phyloP scores from a whole-genome alignment of 805 yeast species.

The Wickerhamiella parazyma region DNA sequence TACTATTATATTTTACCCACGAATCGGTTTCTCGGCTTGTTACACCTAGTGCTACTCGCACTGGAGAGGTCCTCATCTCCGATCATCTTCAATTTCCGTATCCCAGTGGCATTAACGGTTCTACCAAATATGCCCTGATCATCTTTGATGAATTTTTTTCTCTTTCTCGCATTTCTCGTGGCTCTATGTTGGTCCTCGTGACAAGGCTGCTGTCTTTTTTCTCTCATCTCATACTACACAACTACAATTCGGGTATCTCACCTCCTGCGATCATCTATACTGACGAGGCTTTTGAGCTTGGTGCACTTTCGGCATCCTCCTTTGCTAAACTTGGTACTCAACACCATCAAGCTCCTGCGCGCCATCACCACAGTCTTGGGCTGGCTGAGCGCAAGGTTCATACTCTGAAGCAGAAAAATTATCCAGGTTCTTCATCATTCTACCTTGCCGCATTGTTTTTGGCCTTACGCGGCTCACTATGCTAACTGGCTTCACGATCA shows the following conservation, averaged over 20 bases:
- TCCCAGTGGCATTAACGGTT: too few species aligned
- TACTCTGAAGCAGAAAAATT: neutral
- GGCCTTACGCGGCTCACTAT: neutral
- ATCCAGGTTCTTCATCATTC: neutral
- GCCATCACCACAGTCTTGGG: neutral
- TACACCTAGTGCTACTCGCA: too few species aligned
- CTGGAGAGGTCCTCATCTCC: too few species aligned
- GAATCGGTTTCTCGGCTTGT: too few species aligned
- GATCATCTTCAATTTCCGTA: too few species aligned
- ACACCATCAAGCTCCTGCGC: neutral
- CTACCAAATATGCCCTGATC: conserved; percentile 1
- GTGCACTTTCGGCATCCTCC: too few species aligned
- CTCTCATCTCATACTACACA: neutral
- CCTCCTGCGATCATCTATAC: neutral
- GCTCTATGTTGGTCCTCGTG: neutral
- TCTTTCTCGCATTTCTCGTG: neutral
- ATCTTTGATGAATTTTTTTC: neutral
- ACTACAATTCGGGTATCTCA: neutral
- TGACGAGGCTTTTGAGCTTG: conserved; percentile 2
- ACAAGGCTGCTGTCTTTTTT: neutral
- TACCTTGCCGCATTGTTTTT: neutral
- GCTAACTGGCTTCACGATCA: neutral
- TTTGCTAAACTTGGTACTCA: too few species aligned
- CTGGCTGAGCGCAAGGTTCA: neutral
- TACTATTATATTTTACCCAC: too few species aligned